phyloP scores from a whole-genome alignment of 2,329 filamentous ascomycete genomes.

The Phyllosticta citriasiana region DNA sequence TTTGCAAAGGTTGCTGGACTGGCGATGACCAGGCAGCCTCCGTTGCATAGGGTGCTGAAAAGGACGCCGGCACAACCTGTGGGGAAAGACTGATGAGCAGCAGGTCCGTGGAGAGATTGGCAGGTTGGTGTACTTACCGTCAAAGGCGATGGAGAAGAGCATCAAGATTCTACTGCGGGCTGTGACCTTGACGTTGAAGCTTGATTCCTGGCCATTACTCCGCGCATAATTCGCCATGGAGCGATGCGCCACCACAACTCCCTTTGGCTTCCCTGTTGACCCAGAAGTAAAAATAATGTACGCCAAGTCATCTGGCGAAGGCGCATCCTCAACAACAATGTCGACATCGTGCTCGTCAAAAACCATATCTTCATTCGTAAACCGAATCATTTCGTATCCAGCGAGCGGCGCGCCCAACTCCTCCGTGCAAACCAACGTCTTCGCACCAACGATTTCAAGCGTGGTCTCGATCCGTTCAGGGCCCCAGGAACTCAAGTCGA shows the following conservation, averaged over 20 bases:
- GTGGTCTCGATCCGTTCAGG: slow-evolving; percentile 4
- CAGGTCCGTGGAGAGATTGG: background rate
- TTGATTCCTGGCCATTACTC: background rate
- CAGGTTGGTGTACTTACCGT: no score
- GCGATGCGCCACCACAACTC: slow-evolving; percentile 16
- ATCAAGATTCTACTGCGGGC: background rate
- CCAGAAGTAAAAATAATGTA: slow-evolving; percentile 56
- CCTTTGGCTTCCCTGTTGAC: slow-evolving; percentile 11
- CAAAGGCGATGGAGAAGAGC: slow-evolving; percentile 41
- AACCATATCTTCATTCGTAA: background rate
- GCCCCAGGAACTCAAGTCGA: background rate
- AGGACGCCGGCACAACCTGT: slow-evolving; percentile 39
- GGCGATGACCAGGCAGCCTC: background rate
- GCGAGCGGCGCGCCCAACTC: background rate
- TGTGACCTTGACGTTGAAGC: background rate
- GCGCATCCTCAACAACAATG: background rate
- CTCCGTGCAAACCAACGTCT: background rate
- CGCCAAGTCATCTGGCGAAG: background rate
- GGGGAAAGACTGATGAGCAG: background rate
- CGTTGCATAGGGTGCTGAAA: slow-evolving; percentile 40
- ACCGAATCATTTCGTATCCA: background rate
- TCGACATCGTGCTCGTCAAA: background rate
- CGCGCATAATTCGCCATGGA: background rate
- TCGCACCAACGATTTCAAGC: background rate
- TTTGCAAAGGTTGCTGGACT: background rate